Percentiles rank a stretch among this genome's conserved stretches.
Evolutionary conservation across 768 basidiomycete species (phyloP).

Genomic region (Hypholoma sublateritium): DNA sequence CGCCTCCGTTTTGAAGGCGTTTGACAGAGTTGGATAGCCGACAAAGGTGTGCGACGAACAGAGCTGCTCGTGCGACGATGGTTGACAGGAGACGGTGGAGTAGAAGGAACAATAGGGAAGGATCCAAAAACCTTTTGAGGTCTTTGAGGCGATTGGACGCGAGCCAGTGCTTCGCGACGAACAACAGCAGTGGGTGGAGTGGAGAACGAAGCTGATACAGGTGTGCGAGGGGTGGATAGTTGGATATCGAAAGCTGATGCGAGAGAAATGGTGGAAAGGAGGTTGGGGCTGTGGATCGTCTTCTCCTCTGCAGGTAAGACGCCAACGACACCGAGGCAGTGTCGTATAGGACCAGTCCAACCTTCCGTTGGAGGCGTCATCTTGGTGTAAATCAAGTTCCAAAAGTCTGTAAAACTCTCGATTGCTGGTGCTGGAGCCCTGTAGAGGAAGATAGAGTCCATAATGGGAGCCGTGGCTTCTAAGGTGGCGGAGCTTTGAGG

Average conservation of each 20-base stretch:
- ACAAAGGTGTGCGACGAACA: constrained; percentile 18
- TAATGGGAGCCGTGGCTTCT: constrained; percentile 43
- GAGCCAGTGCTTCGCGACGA: constrained; percentile 12
- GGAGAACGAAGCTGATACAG: constrained; percentile 20
- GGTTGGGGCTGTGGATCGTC: not conserved
- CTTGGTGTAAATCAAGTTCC: constrained; percentile 48
- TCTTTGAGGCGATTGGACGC: constrained; percentile 25
- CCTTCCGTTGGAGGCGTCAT: constrained; percentile 41
- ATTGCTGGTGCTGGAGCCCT: constrained; percentile 46
- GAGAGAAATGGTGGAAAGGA: constrained; percentile 5
- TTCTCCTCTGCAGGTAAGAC: constrained; percentile 4
- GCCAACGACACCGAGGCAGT: constrained; percentile 21
- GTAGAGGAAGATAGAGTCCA: constrained; percentile 60
- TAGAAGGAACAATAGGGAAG: constrained; percentile 22
- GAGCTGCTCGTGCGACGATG: constrained; percentile 10
- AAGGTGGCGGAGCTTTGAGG: constrained; percentile 41
- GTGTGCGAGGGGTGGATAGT: constrained; percentile 17
- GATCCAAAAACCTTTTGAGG: constrained; percentile 24
- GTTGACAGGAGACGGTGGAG: constrained; percentile 25
- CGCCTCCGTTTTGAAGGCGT: constrained; percentile 33
- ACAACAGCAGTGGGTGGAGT: constrained; percentile 20
- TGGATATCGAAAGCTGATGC: constrained; percentile 12
- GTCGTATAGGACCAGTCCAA: constrained; percentile 48
- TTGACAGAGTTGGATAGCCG: constrained; percentile 16
- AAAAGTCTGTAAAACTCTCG: constrained; percentile 62